These are phyloP conservation scores for Solanum chiquidenum DNA, from an alignment of 257 asterid genomes.

Conservation along the genomic window DNA sequence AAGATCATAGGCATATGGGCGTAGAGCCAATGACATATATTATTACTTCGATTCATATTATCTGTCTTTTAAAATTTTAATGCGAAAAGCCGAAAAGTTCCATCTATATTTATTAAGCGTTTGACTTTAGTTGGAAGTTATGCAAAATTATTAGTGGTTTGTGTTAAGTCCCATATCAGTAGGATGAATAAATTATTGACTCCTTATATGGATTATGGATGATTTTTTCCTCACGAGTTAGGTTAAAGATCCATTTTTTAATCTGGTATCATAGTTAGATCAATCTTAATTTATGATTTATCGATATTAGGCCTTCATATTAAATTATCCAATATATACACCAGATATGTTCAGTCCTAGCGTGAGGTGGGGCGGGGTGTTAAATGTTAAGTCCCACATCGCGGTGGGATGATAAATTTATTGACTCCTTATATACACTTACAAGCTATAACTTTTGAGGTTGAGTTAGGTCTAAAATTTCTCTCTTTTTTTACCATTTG, in stretches of 20 bases:
- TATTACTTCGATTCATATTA: neutral
- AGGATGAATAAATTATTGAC: too few species aligned
- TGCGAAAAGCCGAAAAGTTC: neutral
- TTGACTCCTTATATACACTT: too few species aligned
- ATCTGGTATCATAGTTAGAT: neutral
- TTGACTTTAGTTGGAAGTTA: neutral
- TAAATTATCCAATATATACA: neutral
- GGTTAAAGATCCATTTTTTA: too few species aligned
- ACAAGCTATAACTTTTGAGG: too few species aligned
- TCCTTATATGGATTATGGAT: neutral
- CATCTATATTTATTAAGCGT: neutral
- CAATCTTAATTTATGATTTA: neutral
- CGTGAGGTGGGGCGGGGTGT: neutral
- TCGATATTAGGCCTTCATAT: neutral
- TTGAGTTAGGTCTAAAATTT: too few species aligned
- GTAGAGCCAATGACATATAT: neutral
- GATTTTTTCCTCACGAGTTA: too few species aligned
- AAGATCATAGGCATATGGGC: neutral
- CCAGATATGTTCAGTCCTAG: neutral
- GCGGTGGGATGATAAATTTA: too few species aligned
- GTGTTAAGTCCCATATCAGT: neutral
- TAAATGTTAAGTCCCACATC: neutral
- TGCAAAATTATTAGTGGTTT: neutral
- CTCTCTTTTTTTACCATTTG: too few species aligned
- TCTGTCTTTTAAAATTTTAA: neutral